Base-by-base conservation (phyloP, 1,284 basidiomycete species). In the Rhodotorula sp. region DNA sequence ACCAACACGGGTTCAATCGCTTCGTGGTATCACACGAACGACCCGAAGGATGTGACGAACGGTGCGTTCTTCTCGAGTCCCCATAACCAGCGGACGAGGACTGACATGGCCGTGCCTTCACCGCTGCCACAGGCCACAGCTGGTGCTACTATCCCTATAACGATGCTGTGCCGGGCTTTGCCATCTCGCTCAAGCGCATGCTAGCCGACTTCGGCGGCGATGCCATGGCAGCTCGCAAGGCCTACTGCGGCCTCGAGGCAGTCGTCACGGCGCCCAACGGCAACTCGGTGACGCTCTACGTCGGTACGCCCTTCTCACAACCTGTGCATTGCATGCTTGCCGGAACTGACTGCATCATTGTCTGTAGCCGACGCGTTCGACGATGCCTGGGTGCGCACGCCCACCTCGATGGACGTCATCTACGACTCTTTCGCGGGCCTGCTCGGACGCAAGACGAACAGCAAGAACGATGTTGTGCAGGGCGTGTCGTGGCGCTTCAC, bases 401-500 rank as follows among this genome's bases (percentile, higher is more conserved):
- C 73, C 5, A 50, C 49, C 0, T 66, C 62, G 44, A 65, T 73
- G 48, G 75, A 76, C 61, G 63, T 76, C 49, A 67, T 74, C 42
- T 56, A 69, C 57, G 55, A 54, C 46, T 14, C 42, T 5, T 27
- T 53, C 27, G n/a, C 16, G 5, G 25, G 34, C 17, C n/a, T 41
- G 23, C n/a, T 23, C 42, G 56, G 44, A 14, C 66, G 72, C 12
- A n/a, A 27, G 10, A 74, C 73, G 16, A 57, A 55, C 52, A 54
- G 73, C 63, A 73, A 74, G 70, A 74, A 76, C 54, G 68, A 66
- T 45, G 74, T 76, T 13, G 41, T 74, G n/a, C 44, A 61, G 12
- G 53, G 54, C 3, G 53, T 57, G 34, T 61, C 44, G 53, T 76
- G 74, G 73, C 16, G 19, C 9, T 61, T 76, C 54, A 76, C 74